phyloP scores from a whole-genome alignment of 371 early-diverging fungal genomes.

The Basidiobolus heterosporus region DNA sequence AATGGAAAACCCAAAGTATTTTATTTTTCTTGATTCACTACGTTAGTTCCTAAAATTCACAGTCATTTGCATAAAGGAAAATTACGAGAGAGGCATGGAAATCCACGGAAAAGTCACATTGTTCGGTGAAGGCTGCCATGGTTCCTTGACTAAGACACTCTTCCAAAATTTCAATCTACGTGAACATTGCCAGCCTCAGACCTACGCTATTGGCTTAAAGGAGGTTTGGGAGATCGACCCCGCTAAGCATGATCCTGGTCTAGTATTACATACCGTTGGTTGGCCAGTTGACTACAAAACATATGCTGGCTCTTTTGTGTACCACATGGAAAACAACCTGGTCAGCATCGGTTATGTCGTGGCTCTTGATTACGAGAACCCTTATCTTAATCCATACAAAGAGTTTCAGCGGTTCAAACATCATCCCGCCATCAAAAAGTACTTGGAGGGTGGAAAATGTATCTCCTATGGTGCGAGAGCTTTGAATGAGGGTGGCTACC shows the following conservation, averaged over 20 bases:
- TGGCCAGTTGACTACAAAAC: constrained; percentile 82
- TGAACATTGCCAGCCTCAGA: constrained; percentile 59
- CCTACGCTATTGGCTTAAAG: constrained; percentile 92
- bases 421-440: constrained; percentile 65
- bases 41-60: neutral
- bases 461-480: constrained; percentile 92
- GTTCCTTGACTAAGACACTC: constrained; percentile 81
- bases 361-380: constrained; percentile 87
- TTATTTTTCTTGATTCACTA: neutral
- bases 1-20: constrained; percentile 64
- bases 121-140: constrained; percentile 96
- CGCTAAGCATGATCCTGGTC: constrained; percentile 72
- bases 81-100: constrained; percentile 90
- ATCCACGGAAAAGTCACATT: constrained; percentile 85
- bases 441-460: constrained; percentile 84
- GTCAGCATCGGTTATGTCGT: constrained; percentile 80
- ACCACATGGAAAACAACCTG: constrained; percentile 81
- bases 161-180: constrained; percentile 75
- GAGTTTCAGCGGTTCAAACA: constrained; percentile 93
- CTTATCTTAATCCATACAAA: constrained; percentile 87
- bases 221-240: constrained; percentile 94
- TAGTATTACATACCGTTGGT: constrained; percentile 77
- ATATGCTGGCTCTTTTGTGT: constrained; percentile 90
- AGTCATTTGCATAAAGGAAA: constrained; percentile 23
- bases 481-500: constrained; percentile 83